These are phyloP conservation scores for Hyphodiscus hymeniophilus DNA, from an alignment of 495 filamentous ascomycete genomes.

Conservation along the genomic window DNA sequence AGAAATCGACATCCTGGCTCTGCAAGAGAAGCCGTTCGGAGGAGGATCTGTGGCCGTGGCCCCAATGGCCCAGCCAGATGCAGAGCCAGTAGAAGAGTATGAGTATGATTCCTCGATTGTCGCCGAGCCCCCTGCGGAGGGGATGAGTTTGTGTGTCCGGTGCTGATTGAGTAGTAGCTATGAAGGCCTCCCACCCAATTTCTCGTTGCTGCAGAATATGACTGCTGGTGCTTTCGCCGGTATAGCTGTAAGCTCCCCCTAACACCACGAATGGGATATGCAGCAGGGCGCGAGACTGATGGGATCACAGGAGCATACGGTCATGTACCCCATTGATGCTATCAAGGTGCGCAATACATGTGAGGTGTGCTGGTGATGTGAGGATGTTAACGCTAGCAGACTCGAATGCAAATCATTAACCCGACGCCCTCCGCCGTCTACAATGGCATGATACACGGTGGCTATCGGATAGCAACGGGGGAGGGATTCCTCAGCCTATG, in stretches of 20 bases:
- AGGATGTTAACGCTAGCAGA: conserved; percentile 43
- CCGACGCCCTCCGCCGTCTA: conserved; percentile 80
- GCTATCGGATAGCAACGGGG: conserved; percentile 79
- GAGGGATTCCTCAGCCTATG: conserved; percentile 89
- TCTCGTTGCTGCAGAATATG: conserved; percentile 67
- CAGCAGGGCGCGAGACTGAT: conserved; percentile 8
- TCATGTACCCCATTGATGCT: conserved; percentile 98
- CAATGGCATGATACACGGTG: conserved; percentile 84
- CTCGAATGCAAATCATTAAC: conserved; percentile 93
- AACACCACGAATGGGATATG: background rate
- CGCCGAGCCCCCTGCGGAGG: no score
- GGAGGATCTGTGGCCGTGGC: conserved; percentile 43
- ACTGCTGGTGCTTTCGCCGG: conserved; percentile 92
- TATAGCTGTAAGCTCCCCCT: conserved; percentile 64
- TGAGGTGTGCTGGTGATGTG: background rate
- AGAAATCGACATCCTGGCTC: conserved; percentile 43
- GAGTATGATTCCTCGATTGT: no score
- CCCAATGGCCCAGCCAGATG: conserved; percentile 51
- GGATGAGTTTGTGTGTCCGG: no score
- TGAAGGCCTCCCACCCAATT: conserved; percentile 51
- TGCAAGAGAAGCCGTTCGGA: conserved; percentile 39
- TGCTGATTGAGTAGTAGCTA: conserved; percentile 35
- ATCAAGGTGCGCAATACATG: conserved; percentile 69
- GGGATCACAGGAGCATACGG: conserved; percentile 62
- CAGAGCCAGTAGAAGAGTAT: conserved; percentile 47